Conservation (phyloP, 1,284 basidiomycete genomes). For the Volvariella volvacea region DNA sequence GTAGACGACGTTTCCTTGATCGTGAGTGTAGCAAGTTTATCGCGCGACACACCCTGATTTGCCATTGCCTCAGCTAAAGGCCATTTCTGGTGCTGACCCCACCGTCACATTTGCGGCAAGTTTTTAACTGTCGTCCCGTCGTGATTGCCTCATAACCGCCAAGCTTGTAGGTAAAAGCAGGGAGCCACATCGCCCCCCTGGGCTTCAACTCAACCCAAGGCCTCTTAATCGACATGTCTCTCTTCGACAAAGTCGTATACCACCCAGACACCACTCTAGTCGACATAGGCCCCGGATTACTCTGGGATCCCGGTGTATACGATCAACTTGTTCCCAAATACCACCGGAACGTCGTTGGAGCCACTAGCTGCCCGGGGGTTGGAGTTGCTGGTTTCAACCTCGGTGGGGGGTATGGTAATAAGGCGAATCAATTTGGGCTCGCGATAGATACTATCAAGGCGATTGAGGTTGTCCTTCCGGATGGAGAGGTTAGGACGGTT, state of each 20-base stretch:
- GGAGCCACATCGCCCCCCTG: slow-evolving; percentile 35
- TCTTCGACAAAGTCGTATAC: slow-evolving; percentile 34
- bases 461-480: slow-evolving; percentile 36
- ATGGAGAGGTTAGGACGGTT: slow-evolving; percentile 35
- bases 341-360: slow-evolving; percentile 36
- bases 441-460: slow-evolving; percentile 36
- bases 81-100: too few species aligned
- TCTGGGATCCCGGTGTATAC: slow-evolving; percentile 50
- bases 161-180: slow-evolving; percentile 42
- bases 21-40: too few species aligned
- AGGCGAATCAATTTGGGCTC: slow-evolving; percentile 24
- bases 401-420: slow-evolving; percentile 27
- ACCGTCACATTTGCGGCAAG: too few species aligned
- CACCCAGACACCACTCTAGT: slow-evolving; percentile 22
- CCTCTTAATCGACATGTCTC: slow-evolving; percentile 41
- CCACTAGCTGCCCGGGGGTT: slow-evolving; percentile 35
- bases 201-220: slow-evolving; percentile 41
- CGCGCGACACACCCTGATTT: too few species aligned
- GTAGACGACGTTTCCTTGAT: too few species aligned
- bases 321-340: slow-evolving; percentile 25
- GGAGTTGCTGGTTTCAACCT: slow-evolving; percentile 41
- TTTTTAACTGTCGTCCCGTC: too few species aligned
- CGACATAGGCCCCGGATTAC: slow-evolving; percentile 35
- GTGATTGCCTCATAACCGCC: too few species aligned
- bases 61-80: too few species aligned